Evolutionary conservation across 169 alveolate genomes (phyloP).

Genomic region (Plasmodium gallinaceum): DNA sequence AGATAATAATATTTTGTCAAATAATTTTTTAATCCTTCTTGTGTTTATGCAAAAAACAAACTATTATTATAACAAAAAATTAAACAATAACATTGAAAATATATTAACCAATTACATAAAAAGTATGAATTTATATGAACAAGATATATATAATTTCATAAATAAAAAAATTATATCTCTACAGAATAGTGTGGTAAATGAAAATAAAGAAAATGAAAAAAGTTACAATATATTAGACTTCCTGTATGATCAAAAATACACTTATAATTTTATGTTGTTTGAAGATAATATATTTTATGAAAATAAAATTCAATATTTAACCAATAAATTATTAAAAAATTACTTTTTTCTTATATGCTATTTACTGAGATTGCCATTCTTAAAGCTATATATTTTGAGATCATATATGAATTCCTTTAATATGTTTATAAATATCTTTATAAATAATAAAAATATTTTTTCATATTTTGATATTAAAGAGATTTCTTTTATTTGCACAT

Average conservation of each 20-base stretch:
- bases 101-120: conserved; percentile 8
- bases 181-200: too few species aligned
- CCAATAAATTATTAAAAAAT: conserved; percentile 41
- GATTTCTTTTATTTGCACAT: conserved; percentile 47
- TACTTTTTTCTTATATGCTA: conserved; percentile 47
- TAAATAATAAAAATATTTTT: conserved; percentile 23
- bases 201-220: not conserved
- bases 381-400: conserved; percentile 34
- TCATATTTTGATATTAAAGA: conserved; percentile 20
- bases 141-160: conserved; percentile 40
- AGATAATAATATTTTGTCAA: not conserved
- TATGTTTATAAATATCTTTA: conserved; percentile 22
- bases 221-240: conserved; percentile 10
- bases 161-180: conserved; percentile 2
- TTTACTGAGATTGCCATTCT: conserved; percentile 38
- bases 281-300: conserved; percentile 34
- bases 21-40: conserved; percentile 19
- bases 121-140: conserved; percentile 36
- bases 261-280: conserved; percentile 36
- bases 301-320: conserved; percentile 26
- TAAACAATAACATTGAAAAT: conserved; percentile 31
- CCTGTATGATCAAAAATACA: conserved; percentile 42
- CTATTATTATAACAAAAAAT: conserved; percentile 44
- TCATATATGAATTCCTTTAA: conserved; percentile 57
- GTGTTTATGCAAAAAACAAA: conserved; percentile 35